These are phyloP conservation scores for Phialemonium atrogriseum DNA, from an alignment of 2,329 filamentous ascomycete genomes.

Conservation along the genomic window DNA sequence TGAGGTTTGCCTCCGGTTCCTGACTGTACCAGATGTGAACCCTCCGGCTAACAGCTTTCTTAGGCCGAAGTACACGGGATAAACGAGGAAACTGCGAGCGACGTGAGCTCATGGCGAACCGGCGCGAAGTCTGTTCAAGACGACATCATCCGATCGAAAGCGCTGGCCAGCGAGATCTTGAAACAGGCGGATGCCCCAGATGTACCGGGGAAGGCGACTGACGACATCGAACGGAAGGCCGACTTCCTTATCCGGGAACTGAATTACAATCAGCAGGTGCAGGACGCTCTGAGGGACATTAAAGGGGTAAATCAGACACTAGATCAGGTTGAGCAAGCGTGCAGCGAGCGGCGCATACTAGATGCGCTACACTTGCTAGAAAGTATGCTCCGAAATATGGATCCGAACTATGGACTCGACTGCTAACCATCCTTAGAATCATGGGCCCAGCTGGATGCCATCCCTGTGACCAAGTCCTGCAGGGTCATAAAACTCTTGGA, in stretches of 20 bases:
- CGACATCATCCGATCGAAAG: constrained; percentile 74
- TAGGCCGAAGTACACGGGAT: constrained; percentile 66
- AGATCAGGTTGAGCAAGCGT: constrained; percentile 50
- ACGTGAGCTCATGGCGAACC: constrained; percentile 78
- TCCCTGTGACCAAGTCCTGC: constrained; percentile 54
- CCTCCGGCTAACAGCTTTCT: constrained; percentile 1
- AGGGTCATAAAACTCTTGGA: constrained; percentile 58
- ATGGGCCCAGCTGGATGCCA: constrained; percentile 46
- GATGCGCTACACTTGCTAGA: constrained; percentile 51
- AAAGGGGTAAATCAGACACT: constrained; percentile 53
- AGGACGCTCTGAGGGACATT: constrained; percentile 40
- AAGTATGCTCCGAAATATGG: too few species aligned
- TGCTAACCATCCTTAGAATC: constrained; percentile 34
- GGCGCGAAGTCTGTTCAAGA: constrained; percentile 78
- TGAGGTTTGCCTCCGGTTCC: constrained; percentile 24
- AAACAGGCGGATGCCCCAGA: constrained; percentile 61
- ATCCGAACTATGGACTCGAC: too few species aligned
- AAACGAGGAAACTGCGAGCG: constrained; percentile 67
- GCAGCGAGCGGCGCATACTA: constrained; percentile 44
- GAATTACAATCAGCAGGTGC: constrained; percentile 50
- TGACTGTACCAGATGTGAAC: background rate
- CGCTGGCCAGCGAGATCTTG: constrained; percentile 73
- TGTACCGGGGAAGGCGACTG: constrained; percentile 41
- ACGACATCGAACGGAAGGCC: constrained; percentile 44
- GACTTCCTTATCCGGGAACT: constrained; percentile 50